Evolutionary conservation across 2,329 filamentous ascomycete genomes (phyloP).

Genomic region (Fusarium torulosum): DNA sequence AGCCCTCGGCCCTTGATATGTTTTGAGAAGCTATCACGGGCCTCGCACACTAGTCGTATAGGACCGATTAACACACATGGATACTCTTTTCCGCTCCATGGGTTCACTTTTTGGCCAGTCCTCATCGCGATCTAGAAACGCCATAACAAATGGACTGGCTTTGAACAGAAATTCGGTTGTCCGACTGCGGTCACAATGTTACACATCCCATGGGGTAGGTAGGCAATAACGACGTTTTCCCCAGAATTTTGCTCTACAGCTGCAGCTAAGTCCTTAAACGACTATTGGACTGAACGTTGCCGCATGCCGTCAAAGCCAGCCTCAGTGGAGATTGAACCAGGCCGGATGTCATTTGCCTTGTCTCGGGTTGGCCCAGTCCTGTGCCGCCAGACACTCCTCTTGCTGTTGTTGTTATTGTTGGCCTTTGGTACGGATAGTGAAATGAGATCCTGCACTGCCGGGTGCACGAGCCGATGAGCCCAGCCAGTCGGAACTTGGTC

Average conservation of each 20-base stretch:
- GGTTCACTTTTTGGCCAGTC: slow-evolving; percentile 5
- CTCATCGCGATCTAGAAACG: slow-evolving; percentile 10
- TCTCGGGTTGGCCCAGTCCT: slow-evolving; percentile 16
- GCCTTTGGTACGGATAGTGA: not conserved
- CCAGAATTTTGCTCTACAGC: slow-evolving; percentile 17
- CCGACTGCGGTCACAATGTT: slow-evolving; percentile 6
- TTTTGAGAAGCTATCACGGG: slow-evolving; percentile 24
- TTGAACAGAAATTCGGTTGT: slow-evolving; percentile 10
- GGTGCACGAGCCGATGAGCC: slow-evolving; percentile 34
- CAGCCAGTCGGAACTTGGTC: slow-evolving; percentile 19
- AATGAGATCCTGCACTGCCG: slow-evolving; percentile 31
- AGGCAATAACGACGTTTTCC: slow-evolving; percentile 15
- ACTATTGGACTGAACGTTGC: slow-evolving; percentile 2
- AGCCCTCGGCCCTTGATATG: slow-evolving; percentile 1
- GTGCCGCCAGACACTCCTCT: slow-evolving; percentile 8
- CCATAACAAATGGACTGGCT: slow-evolving; percentile 15
- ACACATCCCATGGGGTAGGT: slow-evolving; percentile 8
- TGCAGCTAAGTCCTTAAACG: slow-evolving; percentile 5
- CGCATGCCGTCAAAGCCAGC: slow-evolving; percentile 15
- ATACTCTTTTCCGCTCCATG: slow-evolving; percentile 11
- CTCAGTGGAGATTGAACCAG: slow-evolving; percentile 19
- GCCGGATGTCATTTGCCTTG: slow-evolving; percentile 9
- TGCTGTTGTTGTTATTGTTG: slow-evolving; percentile 4
- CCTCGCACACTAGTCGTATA: slow-evolving; percentile 20
- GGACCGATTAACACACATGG: slow-evolving; percentile 34